phyloP scores from a whole-genome alignment of 306 rosid genomes.

The Citrullus colocynthis region DNA sequence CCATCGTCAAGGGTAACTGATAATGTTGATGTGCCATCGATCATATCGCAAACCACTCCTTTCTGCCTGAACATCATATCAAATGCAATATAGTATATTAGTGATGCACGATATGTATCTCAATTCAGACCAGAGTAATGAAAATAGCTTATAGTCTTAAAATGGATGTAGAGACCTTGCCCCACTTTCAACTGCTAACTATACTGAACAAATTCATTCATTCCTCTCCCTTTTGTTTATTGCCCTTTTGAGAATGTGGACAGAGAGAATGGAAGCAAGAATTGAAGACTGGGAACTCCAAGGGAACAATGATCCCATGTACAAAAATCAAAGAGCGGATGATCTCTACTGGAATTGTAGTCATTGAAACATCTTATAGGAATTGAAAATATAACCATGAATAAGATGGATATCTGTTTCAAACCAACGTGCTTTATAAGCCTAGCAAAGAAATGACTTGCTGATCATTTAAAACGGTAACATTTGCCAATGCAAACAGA shows the following conservation, averaged over 20 bases:
- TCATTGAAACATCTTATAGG: neutral
- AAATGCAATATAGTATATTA: neutral
- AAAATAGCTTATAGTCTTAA: neutral
- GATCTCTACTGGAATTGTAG: neutral
- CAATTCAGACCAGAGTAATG: neutral
- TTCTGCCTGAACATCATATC: slow-evolving; percentile 50
- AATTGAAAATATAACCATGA: neutral
- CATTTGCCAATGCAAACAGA: neutral
- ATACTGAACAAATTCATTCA: neutral
- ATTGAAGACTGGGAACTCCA: neutral
- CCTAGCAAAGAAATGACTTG: neutral
- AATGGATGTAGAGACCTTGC: neutral
- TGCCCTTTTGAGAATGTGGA: neutral
- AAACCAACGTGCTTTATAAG: neutral
- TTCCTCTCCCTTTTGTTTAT: neutral
- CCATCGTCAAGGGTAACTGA: slow-evolving; percentile 73
- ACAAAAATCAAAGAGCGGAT: neutral
- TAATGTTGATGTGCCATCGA: slow-evolving; percentile 54
- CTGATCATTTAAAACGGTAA: neutral
- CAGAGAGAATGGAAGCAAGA: neutral
- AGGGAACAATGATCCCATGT: neutral
- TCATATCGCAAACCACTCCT: slow-evolving; percentile 56
- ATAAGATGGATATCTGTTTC: neutral
- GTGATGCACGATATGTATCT: neutral
- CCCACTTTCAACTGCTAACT: neutral